Conservation (phyloP, 1,284 basidiomycete species). For the Cutaneotrichosporon cutaneum region DNA sequence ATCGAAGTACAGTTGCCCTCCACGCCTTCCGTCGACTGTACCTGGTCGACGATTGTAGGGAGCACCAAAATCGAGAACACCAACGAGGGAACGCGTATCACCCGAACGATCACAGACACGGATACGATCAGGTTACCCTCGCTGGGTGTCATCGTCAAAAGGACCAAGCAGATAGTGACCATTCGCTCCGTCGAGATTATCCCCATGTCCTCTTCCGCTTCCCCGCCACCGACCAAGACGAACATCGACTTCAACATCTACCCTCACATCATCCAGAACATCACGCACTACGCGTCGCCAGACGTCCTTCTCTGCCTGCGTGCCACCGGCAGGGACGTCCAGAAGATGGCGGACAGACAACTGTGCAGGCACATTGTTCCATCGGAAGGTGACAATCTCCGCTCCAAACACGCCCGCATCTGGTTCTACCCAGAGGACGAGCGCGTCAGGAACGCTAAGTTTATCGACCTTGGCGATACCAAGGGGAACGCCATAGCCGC, state of each 20-base stretch:
- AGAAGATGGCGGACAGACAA: not conserved
- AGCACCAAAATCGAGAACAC: not conserved
- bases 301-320: not conserved
- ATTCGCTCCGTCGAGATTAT: not conserved
- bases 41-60: too few species aligned
- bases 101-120: not conserved
- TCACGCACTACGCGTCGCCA: not conserved
- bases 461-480: not conserved
- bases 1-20: too few species aligned
- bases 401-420: not conserved
- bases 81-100: not conserved
- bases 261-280: not conserved
- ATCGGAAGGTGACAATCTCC: not conserved
- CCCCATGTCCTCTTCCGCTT: not conserved
- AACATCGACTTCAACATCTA: not conserved
- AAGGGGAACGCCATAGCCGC: not conserved
- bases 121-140: not conserved
- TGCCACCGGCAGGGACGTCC: not conserved
- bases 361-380: not conserved
- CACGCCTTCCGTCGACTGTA: too few species aligned
- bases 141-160: not conserved
- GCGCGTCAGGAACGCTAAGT: not conserved
- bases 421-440: not conserved
- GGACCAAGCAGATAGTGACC: not conserved
- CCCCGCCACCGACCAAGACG: not conserved